Percentiles rank a stretch among this genome's conserved stretches.
phyloP scores from a whole-genome alignment of 768 basidiomycete species.

The Tulasnella sp. region DNA sequence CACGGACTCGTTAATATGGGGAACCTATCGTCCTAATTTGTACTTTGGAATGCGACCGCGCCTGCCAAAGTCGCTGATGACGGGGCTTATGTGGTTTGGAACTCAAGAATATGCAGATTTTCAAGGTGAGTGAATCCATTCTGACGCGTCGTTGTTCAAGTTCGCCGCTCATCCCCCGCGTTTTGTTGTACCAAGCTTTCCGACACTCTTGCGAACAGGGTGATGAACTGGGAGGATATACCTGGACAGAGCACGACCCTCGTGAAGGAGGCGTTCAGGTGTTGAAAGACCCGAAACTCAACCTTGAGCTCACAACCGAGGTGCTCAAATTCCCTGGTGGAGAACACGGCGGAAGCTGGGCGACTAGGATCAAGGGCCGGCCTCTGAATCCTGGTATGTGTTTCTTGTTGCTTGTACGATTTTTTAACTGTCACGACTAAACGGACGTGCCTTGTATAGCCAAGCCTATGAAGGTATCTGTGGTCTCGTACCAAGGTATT shows the following conservation, averaged over 20 bases:
- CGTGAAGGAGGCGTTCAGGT: slow-evolving; percentile 81
- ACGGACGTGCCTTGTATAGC: slow-evolving; percentile 21
- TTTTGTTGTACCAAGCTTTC: slow-evolving; percentile 29
- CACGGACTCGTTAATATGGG: slow-evolving; percentile 55
- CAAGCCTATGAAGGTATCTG: slow-evolving; percentile 55
- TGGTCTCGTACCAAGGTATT: slow-evolving; percentile 79
- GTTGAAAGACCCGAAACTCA: slow-evolving; percentile 71
- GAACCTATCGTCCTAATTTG: slow-evolving; percentile 83
- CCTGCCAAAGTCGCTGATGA: slow-evolving; percentile 82
- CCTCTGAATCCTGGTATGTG: slow-evolving; percentile 58
- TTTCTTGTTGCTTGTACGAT: neutral
- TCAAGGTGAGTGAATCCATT: slow-evolving; percentile 30
- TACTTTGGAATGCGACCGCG: slow-evolving; percentile 89
- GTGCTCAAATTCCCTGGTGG: slow-evolving; percentile 82
- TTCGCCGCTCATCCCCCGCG: neutral
- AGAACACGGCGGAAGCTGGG: slow-evolving; percentile 81
- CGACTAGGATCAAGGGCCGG: slow-evolving; percentile 70
- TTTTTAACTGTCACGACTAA: neutral
- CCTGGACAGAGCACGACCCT: slow-evolving; percentile 82
- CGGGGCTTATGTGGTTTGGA: slow-evolving; percentile 91
- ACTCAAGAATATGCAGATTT: slow-evolving; percentile 70
- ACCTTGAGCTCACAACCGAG: slow-evolving; percentile 75
- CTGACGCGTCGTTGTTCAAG: neutral
- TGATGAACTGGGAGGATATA: slow-evolving; percentile 72
- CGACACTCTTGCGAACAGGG: slow-evolving; percentile 87